phyloP scores from a whole-genome alignment of 2,329 filamentous ascomycete genomes.

The Graphilbum ipis-grandicollis region DNA sequence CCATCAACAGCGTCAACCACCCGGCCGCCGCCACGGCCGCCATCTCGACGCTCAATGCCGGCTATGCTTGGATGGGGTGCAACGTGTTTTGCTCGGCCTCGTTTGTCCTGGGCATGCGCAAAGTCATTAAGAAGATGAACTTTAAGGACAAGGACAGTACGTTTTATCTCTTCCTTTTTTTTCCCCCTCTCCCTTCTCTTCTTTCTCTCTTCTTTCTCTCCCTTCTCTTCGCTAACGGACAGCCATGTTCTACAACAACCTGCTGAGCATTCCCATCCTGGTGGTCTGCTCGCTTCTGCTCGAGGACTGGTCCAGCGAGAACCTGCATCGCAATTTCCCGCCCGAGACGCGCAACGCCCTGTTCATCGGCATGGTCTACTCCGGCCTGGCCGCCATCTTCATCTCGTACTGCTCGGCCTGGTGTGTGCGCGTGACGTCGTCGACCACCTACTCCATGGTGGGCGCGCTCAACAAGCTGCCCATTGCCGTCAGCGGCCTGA shows the following conservation, averaged over 20 bases:
- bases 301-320: constrained; percentile 83
- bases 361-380: constrained; percentile 81
- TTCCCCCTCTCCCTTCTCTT: not conserved
- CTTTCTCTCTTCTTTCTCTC: not conserved
- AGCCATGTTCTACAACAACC: constrained; percentile 99
- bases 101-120: constrained; percentile 86
- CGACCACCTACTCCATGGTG: constrained; percentile 97
- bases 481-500: constrained; percentile 74
- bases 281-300: constrained; percentile 62
- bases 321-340: constrained; percentile 80
- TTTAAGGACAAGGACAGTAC: constrained; percentile 99
- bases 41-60: constrained; percentile 79
- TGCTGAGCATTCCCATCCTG: constrained; percentile 87
- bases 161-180: constrained; percentile 20
- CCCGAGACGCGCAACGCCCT: constrained; percentile 60
- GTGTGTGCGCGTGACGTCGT: constrained; percentile 95
- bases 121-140: constrained; percentile 98
- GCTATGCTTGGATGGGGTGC: constrained; percentile 94
- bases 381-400: constrained; percentile 82
- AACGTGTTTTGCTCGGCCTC: constrained; percentile 91
- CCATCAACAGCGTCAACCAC: constrained; percentile 43
- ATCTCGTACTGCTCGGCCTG: constrained; percentile 99
- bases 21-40: constrained; percentile 48
- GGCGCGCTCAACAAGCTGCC: constrained; percentile 96
- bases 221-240: not conserved